Conservation (phyloP, 78 protist species). For the Cavenderia fasciculata region DNA sequence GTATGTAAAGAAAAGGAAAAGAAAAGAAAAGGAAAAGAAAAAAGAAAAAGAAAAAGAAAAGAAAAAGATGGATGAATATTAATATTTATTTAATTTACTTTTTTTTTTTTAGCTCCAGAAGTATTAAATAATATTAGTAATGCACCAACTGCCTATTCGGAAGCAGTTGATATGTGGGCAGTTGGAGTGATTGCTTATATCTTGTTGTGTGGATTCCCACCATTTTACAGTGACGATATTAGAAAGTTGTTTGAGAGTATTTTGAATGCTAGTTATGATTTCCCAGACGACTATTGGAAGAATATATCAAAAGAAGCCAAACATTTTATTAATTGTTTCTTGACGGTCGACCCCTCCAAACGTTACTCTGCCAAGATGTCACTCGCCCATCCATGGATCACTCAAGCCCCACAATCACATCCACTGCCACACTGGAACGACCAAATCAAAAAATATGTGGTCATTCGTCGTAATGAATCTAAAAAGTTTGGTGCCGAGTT, state of each 20-base stretch:
- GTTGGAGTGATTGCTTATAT: constrained; percentile 84
- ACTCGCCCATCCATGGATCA: constrained; percentile 77
- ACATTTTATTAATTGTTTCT: constrained; percentile 70
- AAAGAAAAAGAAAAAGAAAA: no score
- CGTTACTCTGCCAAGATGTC: constrained; percentile 52
- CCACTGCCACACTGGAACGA: constrained; percentile 78
- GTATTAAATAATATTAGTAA: constrained; percentile 30
- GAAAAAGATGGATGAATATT: no score
- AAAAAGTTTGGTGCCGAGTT: constrained; percentile 72
- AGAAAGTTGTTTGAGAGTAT: constrained; percentile 67
- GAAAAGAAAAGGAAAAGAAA: no score
- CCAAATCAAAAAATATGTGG: constrained; percentile 63
- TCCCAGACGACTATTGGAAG: constrained; percentile 66
- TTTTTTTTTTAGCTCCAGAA: constrained; percentile 72
- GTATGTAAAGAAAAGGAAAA: no score
- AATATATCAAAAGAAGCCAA: constrained; percentile 73
- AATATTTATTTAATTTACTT: background rate
- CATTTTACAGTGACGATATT: constrained; percentile 71
- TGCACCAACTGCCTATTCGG: constrained; percentile 57
- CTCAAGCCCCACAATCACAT: background rate
- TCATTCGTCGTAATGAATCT: constrained; percentile 54
- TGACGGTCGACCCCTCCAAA: constrained; percentile 68
- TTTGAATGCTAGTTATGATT: constrained; percentile 64
- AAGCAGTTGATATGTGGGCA: constrained; percentile 84
- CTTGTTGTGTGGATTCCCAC: constrained; percentile 79